Base-by-base conservation (phyloP, 2,329 filamentous ascomycete genomes). In the Metarhizium album region DNA sequence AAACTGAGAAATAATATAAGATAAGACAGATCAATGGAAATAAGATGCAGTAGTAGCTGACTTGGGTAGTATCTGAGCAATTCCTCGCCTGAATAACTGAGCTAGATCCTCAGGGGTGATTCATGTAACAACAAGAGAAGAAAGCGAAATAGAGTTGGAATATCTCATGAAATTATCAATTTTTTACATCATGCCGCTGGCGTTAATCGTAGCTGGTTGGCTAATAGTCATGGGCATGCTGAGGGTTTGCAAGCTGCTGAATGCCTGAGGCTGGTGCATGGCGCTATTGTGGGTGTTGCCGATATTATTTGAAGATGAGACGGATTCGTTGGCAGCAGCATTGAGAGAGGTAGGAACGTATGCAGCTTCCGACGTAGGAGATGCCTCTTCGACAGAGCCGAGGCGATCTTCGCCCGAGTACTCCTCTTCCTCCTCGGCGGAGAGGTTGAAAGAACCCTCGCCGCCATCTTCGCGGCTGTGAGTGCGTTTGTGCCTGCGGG, bases 341-440 rank as follows among this genome's bases (percentile, higher is more conserved):
- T 74, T 75, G 13, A 84, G 67, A 1, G 77, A 78, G 4, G 70
- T 63, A 5, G 75, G 66, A 43, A 78, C 66, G 64, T 86, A 87
- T 50, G 80, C 80, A 57, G 76, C 73, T 57, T 86, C 82, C 0
- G 84, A 87, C 46, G 78, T 82, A 16, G 87, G 86, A 13, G 86
- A 90, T 18, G 85, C 82, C 56, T 90, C 86, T 56, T 89, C 87
- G 27, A 90, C 78, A 38, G 87, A 84, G 48, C 86, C 85, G 50
- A 91, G 82, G 29, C 90, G 86, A 58, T 93, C 87, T 57, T 94
- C 89, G 54, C 91, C 88, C 35, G 81, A 83, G 59, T 76, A 83
- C 50, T 93, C 87, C 62, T 95, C 89, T 58, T 91, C 82, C 45
- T 94, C 89, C 59, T 95, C 90, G 52, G 91, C 90, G 38, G 86